phyloP scores from a whole-genome alignment of 805 yeast genomes.

The Sugiyamaella marilandica region DNA sequence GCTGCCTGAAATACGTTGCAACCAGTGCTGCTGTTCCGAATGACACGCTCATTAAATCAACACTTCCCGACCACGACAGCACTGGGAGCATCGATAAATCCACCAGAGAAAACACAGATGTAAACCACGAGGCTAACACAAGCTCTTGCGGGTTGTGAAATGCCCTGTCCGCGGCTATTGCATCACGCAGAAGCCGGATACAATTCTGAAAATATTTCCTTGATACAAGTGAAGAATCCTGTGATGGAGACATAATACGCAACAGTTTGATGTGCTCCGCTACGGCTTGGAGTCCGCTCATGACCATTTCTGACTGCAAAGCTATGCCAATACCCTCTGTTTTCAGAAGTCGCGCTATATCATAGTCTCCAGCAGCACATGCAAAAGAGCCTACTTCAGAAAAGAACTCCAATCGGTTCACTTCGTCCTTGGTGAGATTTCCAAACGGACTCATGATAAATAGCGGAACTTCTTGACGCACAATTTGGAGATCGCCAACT shows the following conservation, averaged over 20 bases:
- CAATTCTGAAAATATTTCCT: background rate
- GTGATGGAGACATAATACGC: background rate
- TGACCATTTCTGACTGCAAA: constrained; percentile 4
- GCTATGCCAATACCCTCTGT: too few species aligned
- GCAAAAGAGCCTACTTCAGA: too few species aligned
- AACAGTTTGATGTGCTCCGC: background rate
- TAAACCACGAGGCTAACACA: background rate
- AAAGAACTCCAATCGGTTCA: too few species aligned
- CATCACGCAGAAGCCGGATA: background rate
- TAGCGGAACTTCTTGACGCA: too few species aligned
- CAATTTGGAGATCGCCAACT: background rate
- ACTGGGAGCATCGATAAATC: constrained; percentile 4
- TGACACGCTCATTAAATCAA: constrained; percentile 6
- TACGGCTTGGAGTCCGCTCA: constrained; percentile 8
- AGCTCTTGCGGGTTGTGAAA: constrained; percentile 4
- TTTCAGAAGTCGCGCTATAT: too few species aligned
- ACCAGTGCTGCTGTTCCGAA: constrained; percentile 1
- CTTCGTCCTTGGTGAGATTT: too few species aligned
- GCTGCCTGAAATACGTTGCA: background rate
- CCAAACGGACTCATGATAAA: too few species aligned
- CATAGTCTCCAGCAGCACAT: too few species aligned
- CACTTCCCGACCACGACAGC: background rate
- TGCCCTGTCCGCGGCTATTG: background rate
- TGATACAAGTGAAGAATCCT: too few species aligned
- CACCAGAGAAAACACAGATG: background rate